Evolutionary conservation across 2,329 filamentous ascomycete species (phyloP), one percentile per base, ranked within the genome.

Genomic region (Aulographum hederae): DNA sequence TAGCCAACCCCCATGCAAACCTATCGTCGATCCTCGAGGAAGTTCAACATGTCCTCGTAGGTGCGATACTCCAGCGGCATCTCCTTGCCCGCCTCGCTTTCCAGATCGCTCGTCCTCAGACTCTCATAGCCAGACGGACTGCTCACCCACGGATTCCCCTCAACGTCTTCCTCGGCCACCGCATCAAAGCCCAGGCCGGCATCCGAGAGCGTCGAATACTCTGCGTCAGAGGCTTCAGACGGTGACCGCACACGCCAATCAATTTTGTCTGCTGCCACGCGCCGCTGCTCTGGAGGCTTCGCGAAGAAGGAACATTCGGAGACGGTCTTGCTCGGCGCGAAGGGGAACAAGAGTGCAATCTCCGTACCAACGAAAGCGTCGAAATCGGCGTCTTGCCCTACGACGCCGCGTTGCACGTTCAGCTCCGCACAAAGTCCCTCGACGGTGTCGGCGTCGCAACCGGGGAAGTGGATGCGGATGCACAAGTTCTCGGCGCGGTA

Each of bases 401-500:
- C 68, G 3, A 79, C 58, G 2, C 89, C 89, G 32, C 82, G 67
- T 38, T 75, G 71, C 5, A 98, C 65, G n/a, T 78, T 79, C 8
- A 92, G 65, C 48, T 98, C 89, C 29, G 81, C 72, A 49, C 85
- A 94, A 1, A 98, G 65, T 3, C 65, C 62, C 47, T 92, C 81
- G 0, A 93, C 78, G 0, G 79, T 80, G 12, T 75, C 69, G 1
- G 73, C 73, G 45, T 95, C 86, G 38, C 89, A 85, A 3, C 89
- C 89, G 0, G 85, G 84, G 46, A 98, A 95, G 18, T 84, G 76
- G 2, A 95, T 73, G 20, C 84, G 73, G 3, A 94, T 57, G 0
- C 69, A 67, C 2, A 70, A 70, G 20, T 17, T 8, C 18, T 21
- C 18, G 18, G 66, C 60, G 33, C 81, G 70, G 32, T 93, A 65